A percentile compares a stretch with the other conserved stretches of the same genome.
Evolutionary conservation across 768 basidiomycete species (phyloP).

Genomic region (Porpolomopsis calyptriformis): DNA sequence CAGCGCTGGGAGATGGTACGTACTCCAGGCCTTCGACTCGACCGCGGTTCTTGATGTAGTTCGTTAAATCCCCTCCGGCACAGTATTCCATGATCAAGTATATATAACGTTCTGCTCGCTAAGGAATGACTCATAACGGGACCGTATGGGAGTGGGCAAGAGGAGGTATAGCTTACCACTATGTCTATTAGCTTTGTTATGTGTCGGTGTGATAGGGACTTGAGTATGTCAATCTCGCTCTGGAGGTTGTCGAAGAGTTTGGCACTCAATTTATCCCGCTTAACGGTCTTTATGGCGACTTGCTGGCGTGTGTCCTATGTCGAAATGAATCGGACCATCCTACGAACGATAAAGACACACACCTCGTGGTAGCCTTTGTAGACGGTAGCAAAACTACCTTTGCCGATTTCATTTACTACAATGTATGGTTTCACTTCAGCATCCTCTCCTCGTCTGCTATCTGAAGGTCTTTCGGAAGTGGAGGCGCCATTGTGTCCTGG

Average conservation of each 20-base stretch:
- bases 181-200: conserved; percentile 91
- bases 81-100: conserved; percentile 99
- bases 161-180: conserved; percentile 42
- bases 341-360: conserved; percentile 16
- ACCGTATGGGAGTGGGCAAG: background rate
- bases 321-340: background rate
- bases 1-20: conserved; percentile 52
- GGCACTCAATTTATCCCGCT: conserved; percentile 72
- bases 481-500: background rate
- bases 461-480: background rate
- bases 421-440: conserved; percentile 71
- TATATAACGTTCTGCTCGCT: conserved; percentile 69
- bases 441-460: conserved; percentile 31
- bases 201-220: conserved; percentile 84
- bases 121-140: background rate
- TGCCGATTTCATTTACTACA: conserved; percentile 66
- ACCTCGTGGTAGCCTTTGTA: conserved; percentile 91
- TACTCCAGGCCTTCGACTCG: conserved; percentile 85
- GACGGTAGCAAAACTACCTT: conserved; percentile 93
- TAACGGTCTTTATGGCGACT: conserved; percentile 93
- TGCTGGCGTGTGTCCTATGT: conserved; percentile 61
- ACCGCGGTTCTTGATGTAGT: conserved; percentile 97
- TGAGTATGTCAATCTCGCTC: conserved; percentile 94
- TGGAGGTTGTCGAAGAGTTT: conserved; percentile 98
- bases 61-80: conserved; percentile 88